Conservation (phyloP, 129 eudicot genomes). For the Helianthus tuberosus region DNA sequence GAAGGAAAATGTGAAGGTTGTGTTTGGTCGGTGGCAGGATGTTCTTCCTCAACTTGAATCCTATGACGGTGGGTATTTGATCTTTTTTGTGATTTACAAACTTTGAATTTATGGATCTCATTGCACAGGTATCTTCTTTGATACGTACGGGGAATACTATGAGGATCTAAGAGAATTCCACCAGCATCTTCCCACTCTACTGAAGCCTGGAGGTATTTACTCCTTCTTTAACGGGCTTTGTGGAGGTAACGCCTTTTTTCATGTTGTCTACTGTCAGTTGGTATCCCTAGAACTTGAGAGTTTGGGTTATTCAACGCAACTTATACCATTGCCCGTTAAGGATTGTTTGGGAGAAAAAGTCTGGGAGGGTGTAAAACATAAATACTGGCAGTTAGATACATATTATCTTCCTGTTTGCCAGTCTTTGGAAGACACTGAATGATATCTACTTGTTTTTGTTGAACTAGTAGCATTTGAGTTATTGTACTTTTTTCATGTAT, state of each 20-base stretch:
- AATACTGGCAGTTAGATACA: slow-evolving; percentile 93
- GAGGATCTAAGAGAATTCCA: slow-evolving; percentile 97
- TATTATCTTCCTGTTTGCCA: slow-evolving; percentile 96
- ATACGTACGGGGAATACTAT: slow-evolving; percentile 97
- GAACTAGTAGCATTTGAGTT: slow-evolving; percentile 20
- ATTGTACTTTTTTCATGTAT: not conserved
- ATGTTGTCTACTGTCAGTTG: slow-evolving; percentile 90
- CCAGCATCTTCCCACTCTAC: slow-evolving; percentile 73
- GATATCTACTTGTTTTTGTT: slow-evolving; percentile 27
- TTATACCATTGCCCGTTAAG: slow-evolving; percentile 88
- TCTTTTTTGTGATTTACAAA: not conserved
- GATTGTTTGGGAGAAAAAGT: slow-evolving; percentile 84
- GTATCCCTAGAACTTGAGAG: slow-evolving; percentile 92
- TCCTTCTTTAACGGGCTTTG: slow-evolving; percentile 97
- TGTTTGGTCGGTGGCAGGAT: slow-evolving; percentile 97
- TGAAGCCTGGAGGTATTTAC: slow-evolving; percentile 95
- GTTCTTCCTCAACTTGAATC: slow-evolving; percentile 78
- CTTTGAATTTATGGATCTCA: slow-evolving; percentile 13
- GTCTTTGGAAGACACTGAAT: slow-evolving; percentile 62
- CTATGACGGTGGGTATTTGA: slow-evolving; percentile 78
- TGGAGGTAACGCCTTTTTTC: slow-evolving; percentile 96
- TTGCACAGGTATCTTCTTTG: slow-evolving; percentile 83
- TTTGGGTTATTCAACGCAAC: slow-evolving; percentile 83
- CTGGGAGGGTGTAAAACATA: slow-evolving; percentile 99
- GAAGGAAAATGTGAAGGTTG: slow-evolving; percentile 73